phyloP scores from a whole-genome alignment of 495 filamentous ascomycete species.

The Neurospora africana region DNA sequence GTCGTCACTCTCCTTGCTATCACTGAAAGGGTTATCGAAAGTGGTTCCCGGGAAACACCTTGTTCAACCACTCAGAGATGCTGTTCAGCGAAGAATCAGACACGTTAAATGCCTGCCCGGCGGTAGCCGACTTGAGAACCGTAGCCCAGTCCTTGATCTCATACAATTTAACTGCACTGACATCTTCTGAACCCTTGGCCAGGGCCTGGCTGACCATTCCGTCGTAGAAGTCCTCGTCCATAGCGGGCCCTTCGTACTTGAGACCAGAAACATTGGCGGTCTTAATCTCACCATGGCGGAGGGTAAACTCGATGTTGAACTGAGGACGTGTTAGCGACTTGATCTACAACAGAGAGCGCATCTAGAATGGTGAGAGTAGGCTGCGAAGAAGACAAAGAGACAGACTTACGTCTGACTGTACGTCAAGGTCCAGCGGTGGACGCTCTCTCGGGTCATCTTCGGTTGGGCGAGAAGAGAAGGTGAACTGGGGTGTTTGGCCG shows the following conservation, averaged over 20 bases:
- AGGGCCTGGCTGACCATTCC: conserved; percentile 11
- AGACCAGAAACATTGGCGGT: conserved; percentile 14
- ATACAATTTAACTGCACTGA: background rate
- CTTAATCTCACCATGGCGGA: conserved; percentile 33
- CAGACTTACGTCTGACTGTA: conserved; percentile 18
- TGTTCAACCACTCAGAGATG: background rate
- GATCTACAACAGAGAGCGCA: background rate
- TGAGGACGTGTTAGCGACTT: background rate
- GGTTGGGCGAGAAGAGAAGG: conserved; percentile 45
- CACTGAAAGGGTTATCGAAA: background rate
- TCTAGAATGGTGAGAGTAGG: background rate
- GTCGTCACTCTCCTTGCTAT: background rate
- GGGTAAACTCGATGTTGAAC: conserved; percentile 22
- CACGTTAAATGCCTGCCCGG: background rate
- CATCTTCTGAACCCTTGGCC: background rate
- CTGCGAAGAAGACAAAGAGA: background rate
- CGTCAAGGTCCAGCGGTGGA: conserved; percentile 28
- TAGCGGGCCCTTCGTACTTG: conserved; percentile 1
- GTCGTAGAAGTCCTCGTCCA: conserved; percentile 6
- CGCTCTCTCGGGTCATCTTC: conserved; percentile 45
- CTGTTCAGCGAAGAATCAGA: background rate
- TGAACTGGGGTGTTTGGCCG: conserved; percentile 77
- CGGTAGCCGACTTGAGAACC: background rate
- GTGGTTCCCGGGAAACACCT: background rate
- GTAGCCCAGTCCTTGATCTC: background rate